Percentiles rank a stretch among this genome's conserved stretches.
Evolutionary conservation across 2,329 filamentous ascomycete species (phyloP).

Genomic region (Hymenoscyphus fraxineus): DNA sequence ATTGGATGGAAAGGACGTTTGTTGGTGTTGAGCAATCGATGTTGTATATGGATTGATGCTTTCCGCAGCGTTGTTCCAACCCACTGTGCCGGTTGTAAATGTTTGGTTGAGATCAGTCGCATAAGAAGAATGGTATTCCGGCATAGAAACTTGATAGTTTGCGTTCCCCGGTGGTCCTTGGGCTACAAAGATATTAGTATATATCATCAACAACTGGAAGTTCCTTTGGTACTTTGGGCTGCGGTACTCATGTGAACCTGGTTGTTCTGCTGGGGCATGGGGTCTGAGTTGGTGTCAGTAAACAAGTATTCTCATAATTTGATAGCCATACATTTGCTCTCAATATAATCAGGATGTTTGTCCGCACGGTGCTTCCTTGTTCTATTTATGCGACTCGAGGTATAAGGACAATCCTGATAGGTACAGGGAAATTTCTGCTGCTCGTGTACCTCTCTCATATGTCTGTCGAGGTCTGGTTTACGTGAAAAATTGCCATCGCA

Average conservation of each 20-base stretch:
- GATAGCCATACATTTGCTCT: neutral
- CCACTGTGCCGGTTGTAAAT: neutral
- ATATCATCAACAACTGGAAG: neutral
- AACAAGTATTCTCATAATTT: neutral
- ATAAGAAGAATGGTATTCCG: neutral
- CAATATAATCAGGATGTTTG: neutral
- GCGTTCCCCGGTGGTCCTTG: neutral
- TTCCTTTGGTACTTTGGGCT: neutral
- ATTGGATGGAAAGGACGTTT: neutral
- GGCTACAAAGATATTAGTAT: neutral
- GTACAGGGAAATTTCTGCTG: neutral
- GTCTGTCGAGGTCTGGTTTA: neutral
- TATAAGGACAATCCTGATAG: neutral
- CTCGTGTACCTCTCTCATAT: neutral
- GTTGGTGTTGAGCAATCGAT: neutral
- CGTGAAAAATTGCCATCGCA: neutral
- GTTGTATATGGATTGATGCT: neutral
- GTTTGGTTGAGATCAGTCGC: neutral
- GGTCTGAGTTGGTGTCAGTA: neutral
- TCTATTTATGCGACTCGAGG: neutral
- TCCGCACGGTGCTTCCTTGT: neutral
- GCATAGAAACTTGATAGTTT: neutral
- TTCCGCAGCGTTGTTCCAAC: neutral
- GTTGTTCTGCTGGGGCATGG: neutral
- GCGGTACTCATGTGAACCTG: too few species aligned